Base-by-base conservation (phyloP, 1,139 yeast species). In the Taphrina confusa region DNA sequence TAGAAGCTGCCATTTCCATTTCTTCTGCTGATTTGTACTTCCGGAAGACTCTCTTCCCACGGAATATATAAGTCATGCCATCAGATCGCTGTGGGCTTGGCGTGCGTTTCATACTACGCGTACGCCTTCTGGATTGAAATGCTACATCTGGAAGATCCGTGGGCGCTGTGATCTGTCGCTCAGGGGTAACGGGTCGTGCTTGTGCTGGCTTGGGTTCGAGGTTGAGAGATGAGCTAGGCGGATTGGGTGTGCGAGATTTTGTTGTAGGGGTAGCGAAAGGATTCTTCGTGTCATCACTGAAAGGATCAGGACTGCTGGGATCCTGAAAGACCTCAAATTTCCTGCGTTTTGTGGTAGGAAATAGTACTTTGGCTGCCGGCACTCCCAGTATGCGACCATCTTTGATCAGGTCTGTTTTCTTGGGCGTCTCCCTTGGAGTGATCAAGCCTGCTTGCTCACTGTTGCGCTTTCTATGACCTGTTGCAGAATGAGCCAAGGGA, bases 381-480 rank as follows among this genome's bases (percentile, higher is more conserved):
- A 16, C 51, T 4, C 14, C 34, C 9, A 9, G 4, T 4, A 23
- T 18, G 4, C 39, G 27, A 27, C 44, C 51, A n/a, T 36, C 31
- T 23, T 37, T 23, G n/a, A 14, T 31, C 18, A 23, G 18, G 9
- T 47, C 52, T 0, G 22, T 20, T 16, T 47, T 47, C 18, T 42
- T 9, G 20, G 58, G 58, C 6, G 58, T 54, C 14, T 54, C 58
- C 4, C 51, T 25, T 16, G 58, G 58, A 12, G 58, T 54, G 51
- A 54, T 54, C 34, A 54, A 37, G 44, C 58, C 58, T 14, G 58
- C 58, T 16, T 46, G 58, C 14, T 44, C 58, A 9, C 31, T 22
- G 8, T 23, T 42, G 47, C 58, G 50, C 44, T 42, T 54, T 12
- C 52, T 31, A 28, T 8, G n/a, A 11, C 18, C 14, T 6, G 23